These are phyloP conservation scores for Penstemon newberryi DNA, from an alignment of 257 asterid genomes.

Conservation along the genomic window DNA sequence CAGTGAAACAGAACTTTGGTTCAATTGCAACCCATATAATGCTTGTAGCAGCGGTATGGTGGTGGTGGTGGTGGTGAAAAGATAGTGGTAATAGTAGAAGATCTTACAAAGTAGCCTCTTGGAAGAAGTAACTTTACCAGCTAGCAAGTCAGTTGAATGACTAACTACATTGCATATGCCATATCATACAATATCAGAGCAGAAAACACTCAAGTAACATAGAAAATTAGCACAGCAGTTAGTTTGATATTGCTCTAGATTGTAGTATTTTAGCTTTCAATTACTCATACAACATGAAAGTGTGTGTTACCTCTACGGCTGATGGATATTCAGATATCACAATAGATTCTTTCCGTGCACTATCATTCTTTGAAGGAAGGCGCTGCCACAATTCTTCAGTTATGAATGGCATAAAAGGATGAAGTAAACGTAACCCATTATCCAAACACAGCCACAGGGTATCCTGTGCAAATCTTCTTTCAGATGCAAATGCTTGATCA, in stretches of 20 bases:
- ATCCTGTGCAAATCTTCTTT: slow-evolving; percentile 71
- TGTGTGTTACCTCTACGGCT: slow-evolving; percentile 50
- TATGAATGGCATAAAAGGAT: slow-evolving; percentile 94
- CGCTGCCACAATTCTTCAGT: slow-evolving; percentile 99
- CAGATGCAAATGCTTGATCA: slow-evolving; percentile 46
- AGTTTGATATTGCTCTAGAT: neutral
- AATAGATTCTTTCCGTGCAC: slow-evolving; percentile 71
- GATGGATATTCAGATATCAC: slow-evolving; percentile 86
- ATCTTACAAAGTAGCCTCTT: neutral
- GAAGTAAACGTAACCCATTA: slow-evolving; percentile 79
- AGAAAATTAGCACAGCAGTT: neutral
- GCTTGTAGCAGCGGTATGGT: neutral
- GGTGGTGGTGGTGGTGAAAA: neutral
- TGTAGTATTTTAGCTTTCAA: neutral
- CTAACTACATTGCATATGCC: neutral
- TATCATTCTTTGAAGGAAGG: slow-evolving; percentile 64
- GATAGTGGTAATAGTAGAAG: neutral
- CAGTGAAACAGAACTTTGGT: neutral
- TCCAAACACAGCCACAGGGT: slow-evolving; percentile 92
- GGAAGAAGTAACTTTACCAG: neutral
- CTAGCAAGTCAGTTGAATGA: neutral
- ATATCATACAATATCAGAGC: neutral
- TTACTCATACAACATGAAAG: slow-evolving; percentile 2
- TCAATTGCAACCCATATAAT: too few species aligned
- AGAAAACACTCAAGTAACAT: neutral